phyloP scores from a whole-genome alignment of 257 asterid species.

The Ballota nigra region DNA sequence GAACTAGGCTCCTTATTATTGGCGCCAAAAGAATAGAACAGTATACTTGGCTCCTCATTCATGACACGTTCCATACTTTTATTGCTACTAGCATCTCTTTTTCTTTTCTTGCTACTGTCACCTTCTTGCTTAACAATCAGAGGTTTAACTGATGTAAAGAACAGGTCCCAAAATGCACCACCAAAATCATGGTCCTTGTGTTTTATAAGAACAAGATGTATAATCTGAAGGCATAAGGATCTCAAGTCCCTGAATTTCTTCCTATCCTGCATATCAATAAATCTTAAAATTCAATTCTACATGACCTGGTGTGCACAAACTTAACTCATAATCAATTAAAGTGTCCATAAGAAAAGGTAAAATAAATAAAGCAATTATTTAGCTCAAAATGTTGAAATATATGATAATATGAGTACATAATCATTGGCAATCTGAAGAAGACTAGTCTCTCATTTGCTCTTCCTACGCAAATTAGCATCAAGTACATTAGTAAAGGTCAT shows the following conservation, averaged over 20 bases:
- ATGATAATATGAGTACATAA: neutral
- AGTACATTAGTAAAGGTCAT: neutral
- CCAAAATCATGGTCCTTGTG: conserved; percentile 65
- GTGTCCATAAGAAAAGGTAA: conserved; percentile 3
- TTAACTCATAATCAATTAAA: neutral
- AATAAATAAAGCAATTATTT: neutral
- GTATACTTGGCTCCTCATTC: neutral
- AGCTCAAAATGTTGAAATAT: neutral
- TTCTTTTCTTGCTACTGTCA: conserved; percentile 55
- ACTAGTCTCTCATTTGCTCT: neutral
- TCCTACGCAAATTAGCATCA: neutral
- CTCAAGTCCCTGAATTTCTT: conserved; percentile 87
- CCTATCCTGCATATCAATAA: conserved; percentile 50
- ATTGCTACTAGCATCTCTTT: neutral
- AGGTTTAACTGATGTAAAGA: conserved; percentile 65
- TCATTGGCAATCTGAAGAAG: neutral
- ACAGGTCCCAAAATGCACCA: conserved; percentile 69
- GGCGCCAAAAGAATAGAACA: conserved; percentile 45
- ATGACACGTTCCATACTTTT: neutral
- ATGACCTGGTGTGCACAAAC: neutral
- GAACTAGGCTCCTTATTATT: conserved; percentile 87
- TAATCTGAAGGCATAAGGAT: conserved; percentile 77
- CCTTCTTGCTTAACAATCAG: conserved; percentile 74
- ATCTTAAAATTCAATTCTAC: neutral
- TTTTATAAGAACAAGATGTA: conserved; percentile 56